Evolutionary conservation across 148 eudicot genomes (phyloP).

Genomic region (Rhododendron ferrugineum): DNA sequence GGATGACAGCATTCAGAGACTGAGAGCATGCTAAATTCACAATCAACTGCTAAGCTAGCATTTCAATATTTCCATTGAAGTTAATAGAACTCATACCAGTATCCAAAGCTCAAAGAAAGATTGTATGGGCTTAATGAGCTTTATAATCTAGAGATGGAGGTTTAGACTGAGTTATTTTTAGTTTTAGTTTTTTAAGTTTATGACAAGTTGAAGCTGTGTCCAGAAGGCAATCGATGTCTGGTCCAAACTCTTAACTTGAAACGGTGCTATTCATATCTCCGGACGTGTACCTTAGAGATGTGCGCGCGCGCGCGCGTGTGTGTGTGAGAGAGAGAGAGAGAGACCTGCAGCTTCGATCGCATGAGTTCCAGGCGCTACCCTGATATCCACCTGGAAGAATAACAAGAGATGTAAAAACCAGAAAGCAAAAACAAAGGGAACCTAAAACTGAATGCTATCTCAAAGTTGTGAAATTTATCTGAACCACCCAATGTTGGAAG

Average conservation of each 20-base stretch:
- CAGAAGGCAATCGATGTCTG: not conserved
- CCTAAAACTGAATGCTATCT: not conserved
- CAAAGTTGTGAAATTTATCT: not conserved
- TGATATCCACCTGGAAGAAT: slow-evolving; percentile 66
- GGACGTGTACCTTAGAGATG: not conserved
- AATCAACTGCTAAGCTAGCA: not conserved
- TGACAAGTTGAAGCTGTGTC: not conserved
- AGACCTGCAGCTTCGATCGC: slow-evolving; percentile 93
- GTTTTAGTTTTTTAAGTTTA: not conserved
- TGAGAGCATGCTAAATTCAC: not conserved
- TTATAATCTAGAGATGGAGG: not conserved
- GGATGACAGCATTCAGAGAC: not conserved
- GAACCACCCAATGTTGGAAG: not conserved
- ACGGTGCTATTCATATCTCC: not conserved
- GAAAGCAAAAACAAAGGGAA: not conserved
- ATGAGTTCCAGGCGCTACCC: slow-evolving; percentile 93
- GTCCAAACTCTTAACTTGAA: not conserved
- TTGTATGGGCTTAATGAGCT: not conserved
- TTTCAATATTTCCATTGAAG: not conserved
- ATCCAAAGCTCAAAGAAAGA: not conserved
- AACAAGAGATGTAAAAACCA: not conserved
- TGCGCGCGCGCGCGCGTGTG: too few relatives aligned
- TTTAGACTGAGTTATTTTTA: not conserved
- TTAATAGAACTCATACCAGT: not conserved
- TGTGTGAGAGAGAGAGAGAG: slow-evolving; percentile 20